These are phyloP conservation scores for Gossypium ekmanianum DNA, from an alignment of 345 rosid species.

Conservation along the genomic window DNA sequence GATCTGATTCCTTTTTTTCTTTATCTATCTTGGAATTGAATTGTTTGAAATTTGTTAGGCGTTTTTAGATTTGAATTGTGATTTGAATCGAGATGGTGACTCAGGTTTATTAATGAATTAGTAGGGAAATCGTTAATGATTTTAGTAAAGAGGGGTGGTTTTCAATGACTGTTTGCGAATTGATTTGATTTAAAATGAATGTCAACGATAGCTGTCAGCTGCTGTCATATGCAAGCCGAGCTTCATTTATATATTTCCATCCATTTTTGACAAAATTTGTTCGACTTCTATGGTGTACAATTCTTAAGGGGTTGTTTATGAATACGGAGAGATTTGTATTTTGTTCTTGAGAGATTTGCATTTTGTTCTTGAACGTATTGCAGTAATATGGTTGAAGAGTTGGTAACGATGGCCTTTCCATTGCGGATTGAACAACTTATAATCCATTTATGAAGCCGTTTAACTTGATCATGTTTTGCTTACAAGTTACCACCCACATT, in stretches of 20 bases:
- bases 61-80: not conserved
- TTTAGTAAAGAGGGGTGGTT: not conserved
- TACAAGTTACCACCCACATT: not conserved
- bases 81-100: not conserved
- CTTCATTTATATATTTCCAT: not conserved
- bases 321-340: not conserved
- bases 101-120: not conserved
- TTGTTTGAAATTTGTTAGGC: not conserved
- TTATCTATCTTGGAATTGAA: not conserved
- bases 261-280: not conserved
- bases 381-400: not conserved
- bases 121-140: not conserved
- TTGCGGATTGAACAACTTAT: not conserved
- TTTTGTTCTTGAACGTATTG: not conserved
- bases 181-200: not conserved
- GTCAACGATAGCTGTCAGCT: not conserved
- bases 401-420: not conserved
- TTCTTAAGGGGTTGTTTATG: not conserved
- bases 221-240: not conserved
- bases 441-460: not conserved
- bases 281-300: not conserved
- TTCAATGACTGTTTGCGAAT: not conserved
- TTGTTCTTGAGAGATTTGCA: not conserved
- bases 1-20: constrained; percentile 4
- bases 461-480: not conserved